Conservation (phyloP, 345 rosid species). For the Linum usitatissimum region DNA sequence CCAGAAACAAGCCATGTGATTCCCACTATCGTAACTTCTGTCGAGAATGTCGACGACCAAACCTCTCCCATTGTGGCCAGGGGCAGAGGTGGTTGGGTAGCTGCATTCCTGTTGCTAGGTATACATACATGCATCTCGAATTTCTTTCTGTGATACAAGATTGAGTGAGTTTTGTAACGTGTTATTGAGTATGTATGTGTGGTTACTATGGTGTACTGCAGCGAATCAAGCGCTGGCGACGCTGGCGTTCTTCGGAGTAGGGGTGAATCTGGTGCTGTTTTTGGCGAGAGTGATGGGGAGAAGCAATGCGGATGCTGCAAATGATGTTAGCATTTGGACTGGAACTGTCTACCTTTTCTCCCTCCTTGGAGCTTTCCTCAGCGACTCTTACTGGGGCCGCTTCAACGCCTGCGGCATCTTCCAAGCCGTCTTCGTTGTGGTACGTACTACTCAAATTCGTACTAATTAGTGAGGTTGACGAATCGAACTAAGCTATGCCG, state of each 20-base stretch:
- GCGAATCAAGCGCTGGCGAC: slow-evolving; percentile 83
- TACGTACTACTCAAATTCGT: no score
- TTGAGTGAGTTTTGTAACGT: no score
- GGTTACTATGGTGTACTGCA: slow-evolving; percentile 11
- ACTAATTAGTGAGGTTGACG: no score
- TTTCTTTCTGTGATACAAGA: neutral
- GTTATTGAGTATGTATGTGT: neutral
- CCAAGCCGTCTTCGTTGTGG: slow-evolving; percentile 41
- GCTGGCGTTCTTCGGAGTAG: slow-evolving; percentile 87
- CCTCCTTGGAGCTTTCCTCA: slow-evolving; percentile 78
- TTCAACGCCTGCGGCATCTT: slow-evolving; percentile 59
- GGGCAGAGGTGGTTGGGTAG: neutral
- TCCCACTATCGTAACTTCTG: neutral
- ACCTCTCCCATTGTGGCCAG: neutral
- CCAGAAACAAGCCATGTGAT: neutral
- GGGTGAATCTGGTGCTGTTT: slow-evolving; percentile 75
- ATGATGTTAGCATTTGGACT: slow-evolving; percentile 83
- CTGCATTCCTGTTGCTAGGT: neutral
- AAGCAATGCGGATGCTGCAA: slow-evolving; percentile 72
- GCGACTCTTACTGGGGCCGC: slow-evolving; percentile 96
- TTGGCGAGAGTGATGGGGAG: slow-evolving; percentile 71
- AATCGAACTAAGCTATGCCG: no score
- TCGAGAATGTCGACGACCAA: no score
- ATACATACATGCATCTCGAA: no score
- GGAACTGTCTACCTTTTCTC: slow-evolving; percentile 90